Percentiles rank a stretch among this genome's conserved stretches.
Conservation (phyloP, 2,329 filamentous ascomycete genomes). For the Hymenoscyphus infarciens region DNA sequence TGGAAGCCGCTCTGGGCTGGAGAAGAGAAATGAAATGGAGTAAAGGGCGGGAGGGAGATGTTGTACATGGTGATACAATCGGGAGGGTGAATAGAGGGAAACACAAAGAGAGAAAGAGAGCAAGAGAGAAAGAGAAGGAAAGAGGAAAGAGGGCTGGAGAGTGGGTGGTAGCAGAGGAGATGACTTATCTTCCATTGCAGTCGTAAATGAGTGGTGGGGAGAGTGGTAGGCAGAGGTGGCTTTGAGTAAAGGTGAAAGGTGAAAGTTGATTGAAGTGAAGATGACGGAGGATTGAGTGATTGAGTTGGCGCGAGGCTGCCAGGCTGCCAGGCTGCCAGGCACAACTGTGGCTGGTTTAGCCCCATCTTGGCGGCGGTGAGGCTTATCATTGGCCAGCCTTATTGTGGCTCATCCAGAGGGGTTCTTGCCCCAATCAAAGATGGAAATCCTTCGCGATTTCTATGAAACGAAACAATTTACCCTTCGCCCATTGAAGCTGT, state of each 20-base stretch:
- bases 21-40: not conserved
- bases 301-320: not conserved
- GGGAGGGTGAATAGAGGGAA: not conserved
- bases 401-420: not conserved
- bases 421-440: not conserved
- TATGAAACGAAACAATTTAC: conserved; percentile 1
- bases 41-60: not conserved
- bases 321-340: not conserved
- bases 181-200: not conserved
- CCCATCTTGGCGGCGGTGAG: not conserved
- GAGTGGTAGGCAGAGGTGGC: not conserved
- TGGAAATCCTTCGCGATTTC: not conserved
- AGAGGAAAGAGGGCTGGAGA: not conserved
- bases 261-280: not conserved
- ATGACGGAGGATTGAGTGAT: not conserved
- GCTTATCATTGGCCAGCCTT: not conserved
- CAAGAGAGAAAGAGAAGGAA: too few relatives aligned
- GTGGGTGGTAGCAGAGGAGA: too few relatives aligned
- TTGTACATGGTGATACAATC: not conserved
- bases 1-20: not conserved
- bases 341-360: not conserved
- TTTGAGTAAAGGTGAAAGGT: not conserved
- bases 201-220: not conserved
- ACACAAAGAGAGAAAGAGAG: not conserved
- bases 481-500: not conserved